Base-by-base conservation (phyloP, 1,284 basidiomycete genomes). In the Heimioporus retisporus region DNA sequence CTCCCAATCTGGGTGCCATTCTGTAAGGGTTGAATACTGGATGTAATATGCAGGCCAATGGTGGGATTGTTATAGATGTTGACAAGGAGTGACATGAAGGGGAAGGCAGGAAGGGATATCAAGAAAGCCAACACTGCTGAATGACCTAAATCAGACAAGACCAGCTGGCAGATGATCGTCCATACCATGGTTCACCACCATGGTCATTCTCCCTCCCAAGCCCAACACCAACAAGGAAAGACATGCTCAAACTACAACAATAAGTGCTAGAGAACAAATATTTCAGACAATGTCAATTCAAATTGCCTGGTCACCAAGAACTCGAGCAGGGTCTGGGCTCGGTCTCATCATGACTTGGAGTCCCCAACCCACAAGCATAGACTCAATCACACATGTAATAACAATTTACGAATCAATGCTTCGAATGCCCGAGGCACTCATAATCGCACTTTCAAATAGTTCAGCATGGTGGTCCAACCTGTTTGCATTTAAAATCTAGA, bases 111-210 rank as follows among this genome's bases (percentile, higher is more conserved):
- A 60, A 81, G 81, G 61, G n/a, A 55, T 18, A 61, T 62, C 21
- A 61, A 68, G 25, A 63, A 63, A 16, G 71, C 61, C 8, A 35
- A 35, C 31, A 8, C 31, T 8, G 8, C 31, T 21, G 78, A 76
- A 66, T 68, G 73, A 60, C 65, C 74, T n/a, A 76, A 66, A 63
- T 69, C 71, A 2, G 68, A 63, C 58, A 35, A 21, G 19, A 31
- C 28, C 82, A 83, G 61, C 83, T 88, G 7, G 90, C 88, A 2
- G 90, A 35, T 35, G 90, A 0, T 84, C 91, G 15, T 92, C 92
- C 75, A 91, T 96, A 31, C 86, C 90, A 6, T 94, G 96, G 77
- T 85, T 98, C 14, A 82, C 88, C 44, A 81, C 91, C 6, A 90
- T 91, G 65, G 87, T 91, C 69, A 82, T 98, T 19, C 77, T 35